phyloP scores from a whole-genome alignment of 495 filamentous ascomycete species.

The Pseudomonodictys pantanalensis region DNA sequence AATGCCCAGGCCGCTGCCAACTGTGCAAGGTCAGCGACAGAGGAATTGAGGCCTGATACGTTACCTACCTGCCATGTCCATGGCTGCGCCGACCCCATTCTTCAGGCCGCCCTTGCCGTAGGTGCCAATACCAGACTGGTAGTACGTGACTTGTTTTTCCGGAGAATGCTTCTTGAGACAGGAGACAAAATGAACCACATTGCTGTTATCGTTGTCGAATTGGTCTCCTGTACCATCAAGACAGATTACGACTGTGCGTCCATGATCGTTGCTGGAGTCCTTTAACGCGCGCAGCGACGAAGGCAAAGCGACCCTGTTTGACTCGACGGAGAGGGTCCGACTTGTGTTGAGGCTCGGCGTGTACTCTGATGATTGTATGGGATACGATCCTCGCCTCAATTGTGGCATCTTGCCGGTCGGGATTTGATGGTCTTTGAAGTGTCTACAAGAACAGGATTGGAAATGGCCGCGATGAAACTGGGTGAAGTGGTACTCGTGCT shows the following conservation, averaged over 20 bases:
- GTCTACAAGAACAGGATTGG: too few species aligned
- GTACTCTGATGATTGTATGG: conserved; percentile 15
- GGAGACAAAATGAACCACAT: conserved; percentile 44
- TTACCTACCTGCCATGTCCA: conserved; percentile 46
- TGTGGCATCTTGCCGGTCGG: neutral
- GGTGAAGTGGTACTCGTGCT: neutral
- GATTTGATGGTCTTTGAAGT: neutral
- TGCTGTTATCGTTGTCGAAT: conserved; percentile 46
- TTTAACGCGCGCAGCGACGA: conserved; percentile 35
- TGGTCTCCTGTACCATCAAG: conserved; percentile 46
- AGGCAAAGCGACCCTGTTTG: conserved; percentile 24
- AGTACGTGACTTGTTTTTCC: conserved; percentile 42
- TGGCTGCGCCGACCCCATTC: conserved; percentile 36
- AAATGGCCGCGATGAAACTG: neutral
- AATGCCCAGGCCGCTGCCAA: conserved; percentile 41
- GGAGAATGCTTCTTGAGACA: conserved; percentile 41
- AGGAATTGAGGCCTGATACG: too few species aligned
- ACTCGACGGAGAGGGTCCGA: neutral
- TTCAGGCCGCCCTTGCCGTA: conserved; percentile 41
- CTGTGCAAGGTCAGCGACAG: too few species aligned
- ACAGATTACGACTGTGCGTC: conserved; percentile 42
- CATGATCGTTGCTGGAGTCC: conserved; percentile 25
- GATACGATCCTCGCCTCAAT: conserved; percentile 1
- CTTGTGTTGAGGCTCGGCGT: neutral
- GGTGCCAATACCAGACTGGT: conserved; percentile 46